Evolutionary conservation across 352 stramenopile genomes (phyloP).

Genomic region (Globisporangium viniferum): DNA sequence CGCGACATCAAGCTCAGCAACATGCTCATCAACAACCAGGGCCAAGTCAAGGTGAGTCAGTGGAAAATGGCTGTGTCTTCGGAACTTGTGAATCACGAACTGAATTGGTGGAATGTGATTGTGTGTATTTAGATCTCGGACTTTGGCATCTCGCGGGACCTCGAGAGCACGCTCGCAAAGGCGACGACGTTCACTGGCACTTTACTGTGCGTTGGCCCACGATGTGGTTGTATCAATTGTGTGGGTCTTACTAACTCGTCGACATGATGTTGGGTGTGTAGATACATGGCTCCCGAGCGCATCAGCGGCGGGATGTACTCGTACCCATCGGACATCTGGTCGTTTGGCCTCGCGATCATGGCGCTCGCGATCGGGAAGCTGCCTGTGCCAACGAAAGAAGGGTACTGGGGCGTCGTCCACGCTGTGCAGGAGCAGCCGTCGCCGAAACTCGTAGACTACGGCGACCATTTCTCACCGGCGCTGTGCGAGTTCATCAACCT

Average conservation of each 20-base stretch:
- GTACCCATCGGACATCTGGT: conserved; percentile 85
- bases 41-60: conserved; percentile 57
- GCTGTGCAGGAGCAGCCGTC: conserved; percentile 78
- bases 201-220: conserved; percentile 46
- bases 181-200: conserved; percentile 91
- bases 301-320: conserved; percentile 91
- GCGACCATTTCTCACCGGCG: conserved; percentile 56
- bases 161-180: conserved; percentile 84
- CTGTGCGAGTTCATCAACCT: conserved; percentile 79
- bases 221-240: background rate
- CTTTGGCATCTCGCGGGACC: conserved; percentile 79
- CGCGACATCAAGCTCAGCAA: conserved; percentile 96
- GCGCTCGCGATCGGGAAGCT: conserved; percentile 85
- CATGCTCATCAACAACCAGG: conserved; percentile 88
- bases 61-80: background rate
- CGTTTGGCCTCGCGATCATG: conserved; percentile 79
- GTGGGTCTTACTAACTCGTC: background rate
- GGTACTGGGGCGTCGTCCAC: conserved; percentile 90
- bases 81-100: background rate
- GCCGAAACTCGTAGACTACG: conserved; percentile 59
- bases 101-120: background rate
- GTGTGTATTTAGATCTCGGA: conserved; percentile 59
- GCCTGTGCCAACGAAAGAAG: conserved; percentile 76
- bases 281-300: conserved; percentile 92
- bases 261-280: conserved; percentile 8